phyloP scores from a whole-genome alignment of 805 yeast genomes.

The Saccharomycopsis sp. region DNA sequence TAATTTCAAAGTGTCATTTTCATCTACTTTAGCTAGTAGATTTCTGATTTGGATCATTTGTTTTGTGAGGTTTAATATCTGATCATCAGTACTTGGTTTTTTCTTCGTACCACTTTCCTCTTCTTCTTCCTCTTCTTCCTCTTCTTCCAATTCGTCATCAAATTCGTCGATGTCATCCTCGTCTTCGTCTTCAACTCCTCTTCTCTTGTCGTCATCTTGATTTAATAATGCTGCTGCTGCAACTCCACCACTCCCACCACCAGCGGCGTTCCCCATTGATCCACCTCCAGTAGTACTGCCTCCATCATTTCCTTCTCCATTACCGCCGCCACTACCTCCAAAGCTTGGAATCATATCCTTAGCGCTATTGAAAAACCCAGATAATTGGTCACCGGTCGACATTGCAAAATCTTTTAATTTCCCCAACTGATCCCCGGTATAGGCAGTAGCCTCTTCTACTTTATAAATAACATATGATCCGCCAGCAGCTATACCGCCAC shows the following conservation, averaged over 20 bases:
- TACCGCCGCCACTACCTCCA: slow-evolving; percentile 24
- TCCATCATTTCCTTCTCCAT: slow-evolving; percentile 26
- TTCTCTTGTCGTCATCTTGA: slow-evolving; percentile 28
- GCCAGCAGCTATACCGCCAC: slow-evolving; percentile 91
- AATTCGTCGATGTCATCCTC: slow-evolving; percentile 24
- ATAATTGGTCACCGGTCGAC: slow-evolving; percentile 38
- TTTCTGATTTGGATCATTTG: slow-evolving; percentile 96
- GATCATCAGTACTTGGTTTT: slow-evolving; percentile 58
- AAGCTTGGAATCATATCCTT: slow-evolving; percentile 36
- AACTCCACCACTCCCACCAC: slow-evolving; percentile 52
- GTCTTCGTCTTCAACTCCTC: slow-evolving; percentile 41
- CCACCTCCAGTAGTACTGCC: slow-evolving; percentile 30
- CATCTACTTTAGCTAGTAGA: slow-evolving; percentile 68
- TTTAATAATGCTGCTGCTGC: slow-evolving; percentile 30
- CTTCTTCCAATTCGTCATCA: slow-evolving; percentile 8
- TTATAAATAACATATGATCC: slow-evolving; percentile 90
- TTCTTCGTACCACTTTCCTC: slow-evolving; percentile 42
- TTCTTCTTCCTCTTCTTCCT: slow-evolving; percentile 39
- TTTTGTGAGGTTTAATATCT: slow-evolving; percentile 82
- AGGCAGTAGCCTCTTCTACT: slow-evolving; percentile 76
- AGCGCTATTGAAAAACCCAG: slow-evolving; percentile 24
- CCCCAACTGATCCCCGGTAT: slow-evolving; percentile 59
- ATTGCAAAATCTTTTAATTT: slow-evolving; percentile 58
- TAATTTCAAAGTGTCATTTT: slow-evolving; percentile 66
- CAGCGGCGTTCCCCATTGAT: slow-evolving; percentile 47